Evolutionary conservation across 495 filamentous ascomycete species (phyloP), one percentile per base, ranked within the genome.

Genomic region (Filosporella fistucella): DNA sequence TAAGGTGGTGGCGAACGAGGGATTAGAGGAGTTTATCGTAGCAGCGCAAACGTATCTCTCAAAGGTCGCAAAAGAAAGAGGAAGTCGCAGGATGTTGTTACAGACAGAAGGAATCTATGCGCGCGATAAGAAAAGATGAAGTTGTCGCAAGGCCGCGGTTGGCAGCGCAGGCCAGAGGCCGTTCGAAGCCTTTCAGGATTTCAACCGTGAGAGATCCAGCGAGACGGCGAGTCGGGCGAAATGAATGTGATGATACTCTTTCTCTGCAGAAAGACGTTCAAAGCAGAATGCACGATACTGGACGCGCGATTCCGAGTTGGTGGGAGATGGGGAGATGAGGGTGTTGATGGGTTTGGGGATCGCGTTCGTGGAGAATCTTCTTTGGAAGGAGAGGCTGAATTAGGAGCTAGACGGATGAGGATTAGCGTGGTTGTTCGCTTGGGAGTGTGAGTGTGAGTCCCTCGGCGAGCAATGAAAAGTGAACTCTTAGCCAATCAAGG

Each of bases 241-340:
- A 58, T 28, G 52, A 56, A 36, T 46, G 49, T 56, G 26, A 23
- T 49, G 44, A 25, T 30, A 41, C 56, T 61, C 58, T 58, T 50
- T 22, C 52, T 58, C 48, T 28, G 14, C 32, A 55, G 58, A 56
- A 61, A 58, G 55, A 51, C 29, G 25, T 47, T 45, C 49, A 17
- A 35, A 21, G 24, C 50, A 55, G 52, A 56, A 58, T 56, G 38
- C 58, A 56, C 58, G 55, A 53, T 58, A 17, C 25, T 21, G 1
- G 35, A 55, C 55, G 58, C 55, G 58, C 55, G 49, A 60, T 56
- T 57, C 58, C 55, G 47, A 18, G 16, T 20, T 35, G 41, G 42
- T 47, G 36, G 35, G 34, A 30, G 16, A 17, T 35, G 41, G 42
- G 43, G 36, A 29, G 34, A 30, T 30, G 42, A 47, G 23, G 43